A percentile compares a stretch with the other conserved stretches of the same genome.
Conservation (phyloP, 306 rosid genomes). For the Acmispon strigosus region DNA sequence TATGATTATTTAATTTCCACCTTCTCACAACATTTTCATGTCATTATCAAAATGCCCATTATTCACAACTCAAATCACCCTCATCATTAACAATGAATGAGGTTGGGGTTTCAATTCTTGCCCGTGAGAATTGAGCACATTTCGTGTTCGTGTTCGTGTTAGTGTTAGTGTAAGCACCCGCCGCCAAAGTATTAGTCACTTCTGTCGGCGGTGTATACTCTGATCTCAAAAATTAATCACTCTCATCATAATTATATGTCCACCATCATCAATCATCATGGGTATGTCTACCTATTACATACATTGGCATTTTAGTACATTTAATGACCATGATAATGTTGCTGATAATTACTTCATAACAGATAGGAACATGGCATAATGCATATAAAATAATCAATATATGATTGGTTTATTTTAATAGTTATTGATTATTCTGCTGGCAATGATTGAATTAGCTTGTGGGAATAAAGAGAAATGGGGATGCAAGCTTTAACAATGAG, state of each 20-base stretch:
- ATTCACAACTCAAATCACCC: constrained; percentile 28
- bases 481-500: constrained; percentile 61
- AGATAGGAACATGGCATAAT: constrained; percentile 19
- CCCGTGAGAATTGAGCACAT: too few species aligned
- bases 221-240: too few species aligned
- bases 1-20: background rate
- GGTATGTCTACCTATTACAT: background rate
- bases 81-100: too few species aligned
- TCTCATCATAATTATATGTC: constrained; percentile 30
- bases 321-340: background rate
- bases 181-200: too few species aligned
- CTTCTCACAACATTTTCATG: constrained; percentile 4
- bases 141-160: too few species aligned
- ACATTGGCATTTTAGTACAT: too few species aligned
- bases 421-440: constrained; percentile 2
- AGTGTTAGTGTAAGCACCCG: too few species aligned
- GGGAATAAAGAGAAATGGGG: constrained; percentile 76
- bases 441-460: constrained; percentile 48
- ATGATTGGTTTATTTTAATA: background rate
- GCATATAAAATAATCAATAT: background rate
- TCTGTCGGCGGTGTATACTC: too few species aligned
- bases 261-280: constrained; percentile 10
- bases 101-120: too few species aligned
- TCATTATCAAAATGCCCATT: constrained; percentile 28
- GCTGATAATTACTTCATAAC: background rate